Evolutionary conservation across 441 rosid genomes (phyloP).

Genomic region (Euphorbia corollata): DNA sequence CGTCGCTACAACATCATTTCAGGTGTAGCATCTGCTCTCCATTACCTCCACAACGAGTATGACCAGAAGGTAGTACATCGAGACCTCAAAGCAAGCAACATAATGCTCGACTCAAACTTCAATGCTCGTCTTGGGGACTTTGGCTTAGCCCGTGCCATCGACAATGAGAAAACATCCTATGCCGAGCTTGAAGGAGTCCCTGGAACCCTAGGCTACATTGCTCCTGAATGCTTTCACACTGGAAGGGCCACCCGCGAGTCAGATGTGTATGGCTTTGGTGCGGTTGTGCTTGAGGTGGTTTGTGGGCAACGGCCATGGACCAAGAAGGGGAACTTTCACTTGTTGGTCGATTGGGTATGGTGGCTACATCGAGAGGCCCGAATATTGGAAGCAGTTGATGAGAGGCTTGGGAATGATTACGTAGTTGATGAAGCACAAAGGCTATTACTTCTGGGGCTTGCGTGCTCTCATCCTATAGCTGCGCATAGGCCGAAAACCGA

Average conservation of each 20-base stretch:
- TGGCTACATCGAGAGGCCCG: constrained; percentile 35
- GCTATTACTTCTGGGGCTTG: constrained; percentile 38
- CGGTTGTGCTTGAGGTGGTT: constrained; percentile 42
- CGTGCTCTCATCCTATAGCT: constrained; percentile 41
- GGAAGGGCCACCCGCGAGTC: constrained; percentile 47
- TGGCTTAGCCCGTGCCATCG: constrained; percentile 38
- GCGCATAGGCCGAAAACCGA: constrained; percentile 38
- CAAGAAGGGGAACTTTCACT: constrained; percentile 27
- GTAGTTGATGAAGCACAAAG: constrained; percentile 30
- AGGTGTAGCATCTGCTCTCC: constrained; percentile 46
- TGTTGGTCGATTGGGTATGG: constrained; percentile 50
- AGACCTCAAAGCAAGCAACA: constrained; percentile 54
- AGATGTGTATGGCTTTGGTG: constrained; percentile 45
- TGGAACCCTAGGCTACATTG: constrained; percentile 46
- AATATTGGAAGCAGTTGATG: constrained; percentile 37
- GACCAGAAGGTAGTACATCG: constrained; percentile 49
- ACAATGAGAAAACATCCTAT: constrained; percentile 39
- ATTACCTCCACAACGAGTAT: constrained; percentile 47
- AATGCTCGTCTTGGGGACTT: constrained; percentile 49
- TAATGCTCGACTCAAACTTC: constrained; percentile 43
- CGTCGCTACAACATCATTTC: constrained; percentile 35
- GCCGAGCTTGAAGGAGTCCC: constrained; percentile 39
- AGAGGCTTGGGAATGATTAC: constrained; percentile 26
- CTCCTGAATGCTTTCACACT: constrained; percentile 45
- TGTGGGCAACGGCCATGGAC: constrained; percentile 38